Base-by-base conservation (phyloP, 2,329 filamentous ascomycete species). In the Pseudogymnoascus sp. region DNA sequence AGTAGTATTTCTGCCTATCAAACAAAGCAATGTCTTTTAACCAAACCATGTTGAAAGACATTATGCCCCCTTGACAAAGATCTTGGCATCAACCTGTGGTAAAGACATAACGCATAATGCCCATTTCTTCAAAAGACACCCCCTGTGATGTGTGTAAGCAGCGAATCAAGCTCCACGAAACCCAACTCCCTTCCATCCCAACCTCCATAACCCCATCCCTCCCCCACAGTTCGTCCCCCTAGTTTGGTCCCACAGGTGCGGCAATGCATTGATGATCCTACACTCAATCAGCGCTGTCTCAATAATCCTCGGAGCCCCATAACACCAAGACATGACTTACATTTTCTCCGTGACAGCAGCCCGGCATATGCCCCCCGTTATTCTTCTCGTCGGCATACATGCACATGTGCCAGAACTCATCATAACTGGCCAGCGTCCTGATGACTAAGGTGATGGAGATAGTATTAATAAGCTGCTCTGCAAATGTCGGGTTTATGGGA, bases 261-360 rank as follows among this genome's bases (percentile, higher is more conserved):
- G 50, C 25, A 33, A 56, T 56, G 16, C 50, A 56, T 18, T 56
- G 50, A 33, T 33, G 25, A 18, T 56, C 50, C 50, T 56, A 33
- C n/a, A n/a, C 28, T 7, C n/a, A 16, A 18, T 56, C 4, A 56
- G 50, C 10, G 12, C 28, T 18, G 5, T 56, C 10, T n/a, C n/a
- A 33, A 31, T 33, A 10, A 56, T 21, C 25, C 50, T 23, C 25
- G 4, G n/a, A 33, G 18, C 50, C 5, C 4, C 28, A 33, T 56
- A 10, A 25, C 42, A 25, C 21, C 12, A 18, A 33, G 25, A 33
- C 25, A 33, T 33, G 50, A 18, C 25, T 56, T 56, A 56, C 50
- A 56, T 56, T 56, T 56, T 56, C 50, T 33, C 50, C 50, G 16
- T 56, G 50, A 56, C 50, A 56, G 50, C 50, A 56, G 2, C 50